Evolutionary conservation across 192 early-diverging fungal genomes (phyloP), one percentile per base, ranked within the genome.

Genomic region (Backusella psychrophila): DNA sequence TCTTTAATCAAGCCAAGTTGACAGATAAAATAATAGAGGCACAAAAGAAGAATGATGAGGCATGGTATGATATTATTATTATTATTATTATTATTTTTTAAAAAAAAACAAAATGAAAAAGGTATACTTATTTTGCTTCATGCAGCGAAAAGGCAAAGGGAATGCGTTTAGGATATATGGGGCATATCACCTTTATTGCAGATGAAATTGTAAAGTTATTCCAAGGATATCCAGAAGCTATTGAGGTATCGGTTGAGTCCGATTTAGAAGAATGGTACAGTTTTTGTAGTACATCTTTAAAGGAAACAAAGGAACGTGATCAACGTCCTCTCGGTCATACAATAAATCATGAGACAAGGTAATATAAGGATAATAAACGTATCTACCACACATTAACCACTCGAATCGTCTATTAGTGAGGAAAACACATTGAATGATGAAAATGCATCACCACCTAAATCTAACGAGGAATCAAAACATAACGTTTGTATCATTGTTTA

Each of bases 121-220:
- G 33, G 42, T 41, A 23, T 6, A 44, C 9, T 33, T 46, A 23
- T 21, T 26, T 49, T 49, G 4, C 23, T 49, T 33, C 26, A 19
- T 34, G 72, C 77, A 95, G 92, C 33, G 89, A 89, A 46, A 85
- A 94, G 77, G 92, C 95, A 11, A 96, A 96, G 44, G 97, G 97
- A 21, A 78, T 94, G 26, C 90, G 97, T 39, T 86, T 98, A 34
- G 98, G 97, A 7, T 99, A 94, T 81, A 99, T 99, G 98, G 98
- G 98, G 14, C 98, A 99, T 75, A 84, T 99, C 79, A 99, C 96
- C 0, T 96, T 96, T 68, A 97, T 99, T 70, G 91, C 97, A 33
- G 98, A 99, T 77, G 98, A 99, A 78, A 92, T 96, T 1, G 91
- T 93, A 66, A 95, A 97, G 75, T 78, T 99, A 35, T 81, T 97